Base-by-base conservation (phyloP, 495 filamentous ascomycete species). In the Neurospora hispaniola region DNA sequence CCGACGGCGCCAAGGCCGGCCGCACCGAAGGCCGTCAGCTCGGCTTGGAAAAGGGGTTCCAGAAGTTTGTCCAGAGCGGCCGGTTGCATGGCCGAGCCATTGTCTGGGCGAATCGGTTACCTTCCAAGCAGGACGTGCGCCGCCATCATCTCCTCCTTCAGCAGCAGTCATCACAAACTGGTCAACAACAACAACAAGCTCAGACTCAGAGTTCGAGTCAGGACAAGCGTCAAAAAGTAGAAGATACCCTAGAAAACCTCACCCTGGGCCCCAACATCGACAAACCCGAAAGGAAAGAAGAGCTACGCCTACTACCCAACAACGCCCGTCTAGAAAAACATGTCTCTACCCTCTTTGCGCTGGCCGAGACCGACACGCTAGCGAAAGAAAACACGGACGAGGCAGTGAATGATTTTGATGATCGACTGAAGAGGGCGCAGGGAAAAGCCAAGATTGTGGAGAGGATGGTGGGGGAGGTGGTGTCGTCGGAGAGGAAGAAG, bases 31-130 rank as follows among this genome's bases (percentile, higher is more conserved):
- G 96, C 46, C 91, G 92, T 43, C 85, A 92, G 14, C 93, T 98
- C 79, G 96, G 95, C 0, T 86, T 98, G 4, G 92, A 96, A 77
- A 96, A 96, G 75, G 96, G 94, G 1, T 98, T 95, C 73, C 92
- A 96, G 78, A 98, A 97, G 82, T 97, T 93, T 76, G 75, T 89
- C 16, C 90, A 92, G 72, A 87, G 94, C 76, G 96, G 96, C 1
- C 85, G 85, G 71, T 79, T 99, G 27, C 91, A 94, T 76, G 94
- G 96, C n/a, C 90, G 88, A 77, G 89, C 92, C 4, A 81, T 90
- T 1, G 87, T 98, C 46, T 98, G 94, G 96, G 88, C 90, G 46
- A 84, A 81, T 70, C 82, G 80, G 27, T 73, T 83, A 69, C 76
- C 76, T 7, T 8, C 6, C 6, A 66, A 62, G 12, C 54, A 38